Evolutionary conservation across 192 early-diverging fungal species (phyloP).

Genomic region (Neocallimastix lanati): DNA sequence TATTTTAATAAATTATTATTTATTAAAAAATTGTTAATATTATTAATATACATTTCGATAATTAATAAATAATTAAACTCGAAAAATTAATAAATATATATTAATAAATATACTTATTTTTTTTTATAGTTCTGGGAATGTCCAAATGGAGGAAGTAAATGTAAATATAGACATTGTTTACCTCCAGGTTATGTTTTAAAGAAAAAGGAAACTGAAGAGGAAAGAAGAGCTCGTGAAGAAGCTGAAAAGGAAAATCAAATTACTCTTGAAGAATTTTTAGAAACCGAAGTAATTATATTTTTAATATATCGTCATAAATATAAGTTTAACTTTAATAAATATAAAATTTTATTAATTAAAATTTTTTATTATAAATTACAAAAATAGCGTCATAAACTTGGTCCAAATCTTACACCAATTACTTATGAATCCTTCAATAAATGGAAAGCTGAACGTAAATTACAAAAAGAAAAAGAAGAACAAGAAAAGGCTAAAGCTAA

Average conservation of each 20-base stretch:
- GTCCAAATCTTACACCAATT: constrained; percentile 84
- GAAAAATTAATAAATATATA: too few relatives aligned
- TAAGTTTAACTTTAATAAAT: too few relatives aligned
- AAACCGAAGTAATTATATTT: constrained; percentile 51
- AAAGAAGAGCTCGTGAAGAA: constrained; percentile 45
- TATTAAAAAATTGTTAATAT: too few relatives aligned
- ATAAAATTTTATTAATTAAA: too few relatives aligned
- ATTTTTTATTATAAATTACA: too few relatives aligned
- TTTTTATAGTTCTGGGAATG: constrained; percentile 99
- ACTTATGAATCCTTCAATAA: constrained; percentile 77
- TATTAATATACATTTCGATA: too few relatives aligned
- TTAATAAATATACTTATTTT: too few relatives aligned
- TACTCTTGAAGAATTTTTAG: constrained; percentile 91
- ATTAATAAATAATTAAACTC: too few relatives aligned
- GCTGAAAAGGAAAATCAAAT: constrained; percentile 63
- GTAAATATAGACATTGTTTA: constrained; percentile 92
- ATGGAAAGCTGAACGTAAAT: constrained; percentile 81
- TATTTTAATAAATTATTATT: too few relatives aligned
- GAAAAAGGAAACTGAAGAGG: constrained; percentile 59
- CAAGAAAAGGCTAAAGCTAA: constrained; percentile 39
- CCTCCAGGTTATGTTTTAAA: constrained; percentile 92
- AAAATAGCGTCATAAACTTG: constrained; percentile 75
- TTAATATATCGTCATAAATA: too few relatives aligned
- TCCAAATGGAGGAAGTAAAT: constrained; percentile 80
- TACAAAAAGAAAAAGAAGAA: constrained; percentile 47